Evolutionary conservation across 1,284 basidiomycete genomes (phyloP).

Genomic region (Vanrija sp.): DNA sequence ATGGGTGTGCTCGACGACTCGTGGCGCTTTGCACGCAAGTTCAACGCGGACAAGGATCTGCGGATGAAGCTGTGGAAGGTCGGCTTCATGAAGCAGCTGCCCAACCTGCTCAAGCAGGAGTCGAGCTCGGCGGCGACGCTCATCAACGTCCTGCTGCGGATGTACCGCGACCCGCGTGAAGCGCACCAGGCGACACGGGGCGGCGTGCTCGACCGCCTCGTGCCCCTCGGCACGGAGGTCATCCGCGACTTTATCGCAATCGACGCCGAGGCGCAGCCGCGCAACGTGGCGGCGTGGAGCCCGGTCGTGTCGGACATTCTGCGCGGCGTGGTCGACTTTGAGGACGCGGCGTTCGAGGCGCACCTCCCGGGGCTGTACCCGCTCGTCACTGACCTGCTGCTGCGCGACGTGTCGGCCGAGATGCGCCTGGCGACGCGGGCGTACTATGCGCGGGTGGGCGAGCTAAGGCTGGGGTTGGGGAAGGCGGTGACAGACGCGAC

Average conservation of each 20-base stretch:
- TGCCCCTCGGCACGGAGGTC: constrained; percentile 91
- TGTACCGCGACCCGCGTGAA: constrained; percentile 88
- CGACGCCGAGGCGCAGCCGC: constrained; percentile 83
- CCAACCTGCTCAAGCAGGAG: constrained; percentile 97
- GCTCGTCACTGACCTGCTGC: constrained; percentile 72
- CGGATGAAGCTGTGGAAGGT: constrained; percentile 99
- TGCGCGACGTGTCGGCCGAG: constrained; percentile 72
- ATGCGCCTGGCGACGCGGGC: constrained; percentile 70
- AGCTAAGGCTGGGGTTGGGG: background rate
- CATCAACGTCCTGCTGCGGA: constrained; percentile 83
- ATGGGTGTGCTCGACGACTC: constrained; percentile 94
- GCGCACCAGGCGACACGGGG: constrained; percentile 76
- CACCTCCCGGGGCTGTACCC: constrained; percentile 86
- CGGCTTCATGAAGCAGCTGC: constrained; percentile 99
- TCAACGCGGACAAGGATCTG: constrained; percentile 98
- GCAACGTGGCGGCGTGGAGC: constrained; percentile 97
- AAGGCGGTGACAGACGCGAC: too few species aligned
- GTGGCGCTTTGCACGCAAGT: constrained; percentile 93
- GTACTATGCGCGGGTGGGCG: constrained; percentile 59
- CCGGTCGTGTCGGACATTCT: constrained; percentile 93
- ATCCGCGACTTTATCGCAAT: constrained; percentile 87
- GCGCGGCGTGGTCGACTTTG: constrained; percentile 81
- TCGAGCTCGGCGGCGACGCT: constrained; percentile 93
- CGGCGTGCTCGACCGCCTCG: constrained; percentile 80
- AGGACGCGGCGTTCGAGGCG: constrained; percentile 80